Percentiles rank a stretch among this genome's conserved stretches.
Evolutionary conservation across 208 protist genomes (phyloP).

Genomic region (Leishmania lainsoni): DNA sequence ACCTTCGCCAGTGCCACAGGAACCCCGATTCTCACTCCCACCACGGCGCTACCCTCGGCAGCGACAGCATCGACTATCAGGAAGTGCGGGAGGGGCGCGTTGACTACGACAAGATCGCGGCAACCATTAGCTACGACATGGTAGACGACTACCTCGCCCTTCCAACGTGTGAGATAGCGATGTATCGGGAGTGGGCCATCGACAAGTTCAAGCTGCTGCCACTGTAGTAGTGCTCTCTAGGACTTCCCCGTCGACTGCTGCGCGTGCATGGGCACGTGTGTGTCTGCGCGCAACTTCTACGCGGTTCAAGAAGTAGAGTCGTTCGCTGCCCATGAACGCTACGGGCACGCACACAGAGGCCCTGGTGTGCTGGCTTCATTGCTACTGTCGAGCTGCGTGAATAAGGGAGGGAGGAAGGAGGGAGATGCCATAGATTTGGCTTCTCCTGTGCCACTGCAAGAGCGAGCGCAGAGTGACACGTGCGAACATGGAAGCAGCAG

Average conservation of each 20-base stretch:
- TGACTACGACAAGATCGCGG: slow-evolving; percentile 7
- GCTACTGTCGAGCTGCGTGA: not conserved
- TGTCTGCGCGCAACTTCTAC: not conserved
- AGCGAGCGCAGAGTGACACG: not conserved
- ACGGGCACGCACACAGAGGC: not conserved
- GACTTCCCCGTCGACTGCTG: not conserved
- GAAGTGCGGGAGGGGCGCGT: not conserved
- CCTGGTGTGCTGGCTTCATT: not conserved
- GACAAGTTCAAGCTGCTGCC: not conserved
- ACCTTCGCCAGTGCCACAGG: slow-evolving; percentile 6
- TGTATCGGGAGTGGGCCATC: slow-evolving; percentile 32
- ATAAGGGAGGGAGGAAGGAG: not conserved
- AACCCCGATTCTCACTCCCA: not conserved
- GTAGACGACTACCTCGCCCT: slow-evolving; percentile 20
- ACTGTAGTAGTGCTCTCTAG: not conserved
- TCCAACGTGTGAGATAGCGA: slow-evolving; percentile 19
- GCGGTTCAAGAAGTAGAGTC: not conserved
- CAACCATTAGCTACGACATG: not conserved
- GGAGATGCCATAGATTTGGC: not conserved
- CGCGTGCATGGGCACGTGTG: not conserved
- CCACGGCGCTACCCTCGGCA: not conserved
- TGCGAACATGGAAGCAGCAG: not conserved
- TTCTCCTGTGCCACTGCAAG: not conserved
- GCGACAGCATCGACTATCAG: not conserved
- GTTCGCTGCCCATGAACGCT: not conserved